Evolutionary conservation across 1,139 yeast species (phyloP), one percentile per base, ranked within the genome.

Genomic region (Sugiyamaella japonica): DNA sequence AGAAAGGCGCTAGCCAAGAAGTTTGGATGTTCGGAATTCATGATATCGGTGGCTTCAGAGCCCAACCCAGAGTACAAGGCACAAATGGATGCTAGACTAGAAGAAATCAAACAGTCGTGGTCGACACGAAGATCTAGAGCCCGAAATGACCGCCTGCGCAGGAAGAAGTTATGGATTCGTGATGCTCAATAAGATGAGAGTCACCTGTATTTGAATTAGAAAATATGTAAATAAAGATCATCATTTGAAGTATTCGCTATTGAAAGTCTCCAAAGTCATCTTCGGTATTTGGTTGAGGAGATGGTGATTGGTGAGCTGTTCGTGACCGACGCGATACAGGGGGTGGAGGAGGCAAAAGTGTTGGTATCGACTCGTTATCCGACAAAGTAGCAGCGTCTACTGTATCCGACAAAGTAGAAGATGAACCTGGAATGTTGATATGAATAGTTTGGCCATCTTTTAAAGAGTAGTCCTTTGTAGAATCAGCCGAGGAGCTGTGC

Each of bases 1-100:
- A 79, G 90, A 62, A 78, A 81, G 56, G 81, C 79, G 29, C 76
- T 91, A 57, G 89, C 90, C 31, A 76, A 78, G 58, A 78, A 85
- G 69, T 91, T 80, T 66, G 73, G 73, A 17, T 82, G 84, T 45
- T 76, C 84, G 6, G 78, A 78, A 52, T 70, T 76, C 55, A 82
- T 84, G 57, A 75, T 85, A 49, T 78, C 82, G 12, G 65, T 84
- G 38, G 79, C 81, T 1, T 76, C 86, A 1, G 66, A 70, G 53
- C 75, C 80, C 2, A 67, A 76, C 36, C 62, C 66, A 10, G 74
- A 71, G 49, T 71, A 79, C 57, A 61, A 64, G 29, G 59, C 58
- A 23, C 79, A 78, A 57, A 81, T 81, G 84, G 66, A 70, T 28
- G 54, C 61, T 9, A 70, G 82, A 56, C 67, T 83, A 56, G 66